Evolutionary conservation across 2,329 filamentous ascomycete species (phyloP).

Genomic region (Diplocarpon mali): DNA sequence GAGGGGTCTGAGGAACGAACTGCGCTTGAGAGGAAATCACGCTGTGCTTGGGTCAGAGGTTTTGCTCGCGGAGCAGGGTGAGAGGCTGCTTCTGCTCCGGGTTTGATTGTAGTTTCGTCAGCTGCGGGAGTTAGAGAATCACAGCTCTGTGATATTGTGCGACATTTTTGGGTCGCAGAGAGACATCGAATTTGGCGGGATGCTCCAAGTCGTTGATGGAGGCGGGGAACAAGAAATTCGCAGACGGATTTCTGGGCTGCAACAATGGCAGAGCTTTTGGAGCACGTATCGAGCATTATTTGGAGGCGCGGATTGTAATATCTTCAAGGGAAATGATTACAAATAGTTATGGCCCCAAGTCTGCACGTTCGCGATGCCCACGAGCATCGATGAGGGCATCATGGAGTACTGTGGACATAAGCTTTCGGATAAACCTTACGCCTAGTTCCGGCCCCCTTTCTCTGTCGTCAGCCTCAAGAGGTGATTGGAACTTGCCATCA

Average conservation of each 20-base stretch:
- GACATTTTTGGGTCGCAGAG: conserved; percentile 12
- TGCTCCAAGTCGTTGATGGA: conserved; percentile 17
- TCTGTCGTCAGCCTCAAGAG: background rate
- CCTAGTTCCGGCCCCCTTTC: background rate
- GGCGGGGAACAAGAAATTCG: conserved; percentile 31
- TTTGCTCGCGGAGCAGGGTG: conserved; percentile 14
- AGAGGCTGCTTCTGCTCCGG: conserved; percentile 22
- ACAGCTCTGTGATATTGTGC: background rate
- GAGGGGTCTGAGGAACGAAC: conserved; percentile 32
- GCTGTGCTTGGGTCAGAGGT: conserved; percentile 57
- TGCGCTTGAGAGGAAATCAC: conserved; percentile 64
- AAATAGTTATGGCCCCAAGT: background rate
- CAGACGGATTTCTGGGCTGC: conserved; percentile 22
- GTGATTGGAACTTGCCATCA: too few species aligned
- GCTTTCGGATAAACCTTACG: background rate
- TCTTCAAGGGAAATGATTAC: background rate
- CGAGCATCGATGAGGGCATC: background rate
- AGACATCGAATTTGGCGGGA: conserved; percentile 13
- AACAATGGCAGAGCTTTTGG: conserved; percentile 8
- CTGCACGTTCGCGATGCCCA: background rate
- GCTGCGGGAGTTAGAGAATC: conserved; percentile 15
- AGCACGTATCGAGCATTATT: conserved; percentile 12
- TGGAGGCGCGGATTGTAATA: background rate
- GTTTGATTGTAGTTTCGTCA: conserved; percentile 18
- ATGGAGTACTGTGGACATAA: background rate